Percentiles rank a stretch among this genome's conserved stretches.
Evolutionary conservation across 371 early-diverging fungal species (phyloP).

Genomic region (Rhizopus arrhizus): DNA sequence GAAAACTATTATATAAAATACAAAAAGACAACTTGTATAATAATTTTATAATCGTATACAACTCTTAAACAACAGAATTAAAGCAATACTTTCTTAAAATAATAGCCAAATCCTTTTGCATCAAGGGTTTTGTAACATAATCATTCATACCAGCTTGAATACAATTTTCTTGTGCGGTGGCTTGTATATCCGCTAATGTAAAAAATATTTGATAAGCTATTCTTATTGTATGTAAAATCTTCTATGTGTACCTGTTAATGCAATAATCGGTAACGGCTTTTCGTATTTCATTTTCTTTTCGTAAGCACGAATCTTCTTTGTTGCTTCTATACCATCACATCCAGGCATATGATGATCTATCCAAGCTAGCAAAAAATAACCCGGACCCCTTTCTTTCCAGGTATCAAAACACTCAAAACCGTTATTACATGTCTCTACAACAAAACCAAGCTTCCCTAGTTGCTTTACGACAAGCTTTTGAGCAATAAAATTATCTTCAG

Average conservation of each 20-base stretch:
- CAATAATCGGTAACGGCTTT: constrained; percentile 42
- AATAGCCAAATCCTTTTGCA: constrained; percentile 46
- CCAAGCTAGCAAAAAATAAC: constrained; percentile 43
- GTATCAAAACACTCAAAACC: constrained; percentile 47
- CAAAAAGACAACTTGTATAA: not conserved
- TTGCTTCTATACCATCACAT: constrained; percentile 51
- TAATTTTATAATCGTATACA: not conserved
- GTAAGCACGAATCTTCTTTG: constrained; percentile 35
- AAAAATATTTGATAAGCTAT: not conserved
- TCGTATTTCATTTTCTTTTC: constrained; percentile 32
- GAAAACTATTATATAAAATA: not conserved
- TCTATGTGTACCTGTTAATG: constrained; percentile 38
- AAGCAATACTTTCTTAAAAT: constrained; percentile 38
- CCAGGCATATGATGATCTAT: constrained; percentile 57
- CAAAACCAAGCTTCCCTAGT: constrained; percentile 37
- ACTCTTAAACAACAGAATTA: not conserved
- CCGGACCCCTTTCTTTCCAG: constrained; percentile 42
- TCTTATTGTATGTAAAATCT: too few species aligned
- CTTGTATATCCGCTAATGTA: constrained; percentile 54
- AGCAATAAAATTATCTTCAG: constrained; percentile 50
- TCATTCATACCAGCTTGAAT: constrained; percentile 62
- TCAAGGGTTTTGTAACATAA: constrained; percentile 50
- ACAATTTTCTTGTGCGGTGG: constrained; percentile 54
- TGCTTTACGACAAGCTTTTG: constrained; percentile 49
- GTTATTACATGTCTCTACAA: constrained; percentile 47